Evolutionary conservation across 306 rosid genomes (phyloP).

Genomic region (Fagus sylvatica): DNA sequence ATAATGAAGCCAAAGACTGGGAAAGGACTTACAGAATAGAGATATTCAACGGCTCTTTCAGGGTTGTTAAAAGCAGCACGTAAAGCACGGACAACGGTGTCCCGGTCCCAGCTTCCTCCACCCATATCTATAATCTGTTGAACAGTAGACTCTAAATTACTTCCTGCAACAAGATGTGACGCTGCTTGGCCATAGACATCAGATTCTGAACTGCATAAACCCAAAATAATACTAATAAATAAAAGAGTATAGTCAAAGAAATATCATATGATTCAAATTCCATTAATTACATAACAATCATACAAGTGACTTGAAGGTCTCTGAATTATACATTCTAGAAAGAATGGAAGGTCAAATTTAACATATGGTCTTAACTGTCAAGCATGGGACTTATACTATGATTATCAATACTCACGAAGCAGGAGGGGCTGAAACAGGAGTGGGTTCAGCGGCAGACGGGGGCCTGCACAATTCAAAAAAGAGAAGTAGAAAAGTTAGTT

Average conservation of each 20-base stretch:
- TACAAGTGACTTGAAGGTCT: background rate
- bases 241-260: slow-evolving; percentile 4
- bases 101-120: slow-evolving; percentile 90
- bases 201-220: slow-evolving; percentile 47
- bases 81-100: slow-evolving; percentile 72
- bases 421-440: slow-evolving; percentile 50
- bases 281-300: slow-evolving; percentile 12
- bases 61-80: slow-evolving; percentile 90
- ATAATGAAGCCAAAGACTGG: background rate
- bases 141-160: slow-evolving; percentile 55
- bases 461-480: slow-evolving; percentile 37
- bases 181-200: slow-evolving; percentile 62
- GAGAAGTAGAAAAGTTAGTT: slow-evolving; percentile 1
- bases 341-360: background rate
- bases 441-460: slow-evolving; percentile 36
- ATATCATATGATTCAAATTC: background rate
- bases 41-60: slow-evolving; percentile 85
- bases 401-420: slow-evolving; percentile 32
- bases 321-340: background rate
- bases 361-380: background rate
- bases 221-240: background rate
- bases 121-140: slow-evolving; percentile 83
- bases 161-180: slow-evolving; percentile 68
- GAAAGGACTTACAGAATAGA: slow-evolving; percentile 70
- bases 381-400: background rate